phyloP scores from a whole-genome alignment of 2,329 filamentous ascomycete genomes.

The Xylaria sp. region DNA sequence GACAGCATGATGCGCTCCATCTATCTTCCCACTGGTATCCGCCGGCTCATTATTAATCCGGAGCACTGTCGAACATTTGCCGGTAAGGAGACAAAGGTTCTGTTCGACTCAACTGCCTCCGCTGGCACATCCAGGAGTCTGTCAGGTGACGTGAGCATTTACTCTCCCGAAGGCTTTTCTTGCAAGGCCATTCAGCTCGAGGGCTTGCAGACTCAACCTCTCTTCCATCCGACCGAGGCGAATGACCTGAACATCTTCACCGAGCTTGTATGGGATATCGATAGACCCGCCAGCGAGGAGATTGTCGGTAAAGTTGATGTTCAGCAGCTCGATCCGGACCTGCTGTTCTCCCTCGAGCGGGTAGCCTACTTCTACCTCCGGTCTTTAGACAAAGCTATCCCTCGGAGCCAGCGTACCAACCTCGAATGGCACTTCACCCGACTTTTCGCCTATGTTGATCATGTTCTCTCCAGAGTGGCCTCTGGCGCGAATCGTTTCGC shows the following conservation, averaged over 20 bases:
- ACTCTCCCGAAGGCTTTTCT: constrained; percentile 21
- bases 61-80: constrained; percentile 10
- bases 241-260: constrained; percentile 33
- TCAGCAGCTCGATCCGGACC: constrained; percentile 17
- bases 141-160: constrained; percentile 29
- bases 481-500: constrained; percentile 10
- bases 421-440: constrained; percentile 25
- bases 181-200: constrained; percentile 29
- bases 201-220: constrained; percentile 27
- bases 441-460: constrained; percentile 24
- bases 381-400: constrained; percentile 4
- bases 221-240: constrained; percentile 24
- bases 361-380: constrained; percentile 16
- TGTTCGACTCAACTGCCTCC: constrained; percentile 19
- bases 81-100: constrained; percentile 4
- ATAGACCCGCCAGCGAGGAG: constrained; percentile 11
- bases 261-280: constrained; percentile 27
- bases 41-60: constrained; percentile 19
- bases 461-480: constrained; percentile 13
- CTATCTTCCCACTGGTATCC: constrained; percentile 25
- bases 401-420: not conserved
- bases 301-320: constrained; percentile 15
- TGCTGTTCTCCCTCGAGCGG: constrained; percentile 19
- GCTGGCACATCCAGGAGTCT: constrained; percentile 2
- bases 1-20: constrained; percentile 26